Evolutionary conservation across 345 rosid species (phyloP).

Genomic region (Syzygium oleosum): DNA sequence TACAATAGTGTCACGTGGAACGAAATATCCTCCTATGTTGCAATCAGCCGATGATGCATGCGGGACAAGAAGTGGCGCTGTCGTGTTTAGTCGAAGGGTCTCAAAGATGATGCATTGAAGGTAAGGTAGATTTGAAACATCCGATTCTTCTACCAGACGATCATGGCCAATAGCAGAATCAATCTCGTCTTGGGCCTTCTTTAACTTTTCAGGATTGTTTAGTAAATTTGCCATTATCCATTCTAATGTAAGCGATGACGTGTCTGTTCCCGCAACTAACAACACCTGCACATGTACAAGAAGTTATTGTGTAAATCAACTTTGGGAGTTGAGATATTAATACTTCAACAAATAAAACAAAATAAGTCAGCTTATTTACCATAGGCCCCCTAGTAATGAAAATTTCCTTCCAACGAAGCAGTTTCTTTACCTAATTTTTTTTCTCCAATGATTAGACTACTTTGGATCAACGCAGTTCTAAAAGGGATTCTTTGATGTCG

Average conservation of each 20-base stretch:
- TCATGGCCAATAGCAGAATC: constrained; percentile 17
- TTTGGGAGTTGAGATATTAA: neutral
- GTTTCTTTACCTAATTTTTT: neutral
- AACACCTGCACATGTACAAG: neutral
- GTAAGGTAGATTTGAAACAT: constrained; percentile 22
- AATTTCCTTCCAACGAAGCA: neutral
- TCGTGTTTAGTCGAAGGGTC: constrained; percentile 30
- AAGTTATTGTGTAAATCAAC: neutral
- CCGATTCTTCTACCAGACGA: constrained; percentile 20
- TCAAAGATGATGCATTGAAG: constrained; percentile 31
- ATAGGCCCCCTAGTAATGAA: neutral
- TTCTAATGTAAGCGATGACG: constrained; percentile 27
- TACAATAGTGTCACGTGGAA: constrained; percentile 32
- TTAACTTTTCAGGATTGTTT: constrained; percentile 23
- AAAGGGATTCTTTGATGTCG: neutral
- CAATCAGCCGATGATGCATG: constrained; percentile 30
- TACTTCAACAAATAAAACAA: neutral
- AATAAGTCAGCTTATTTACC: neutral
- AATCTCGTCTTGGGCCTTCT: constrained; percentile 27
- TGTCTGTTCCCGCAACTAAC: constrained; percentile 39
- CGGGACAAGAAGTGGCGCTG: constrained; percentile 26
- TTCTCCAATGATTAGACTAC: neutral
- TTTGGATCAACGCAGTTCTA: neutral
- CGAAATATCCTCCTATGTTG: constrained; percentile 24
- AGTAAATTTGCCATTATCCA: constrained; percentile 42